Percentiles rank a stretch among this genome's conserved stretches.
Evolutionary conservation across 2,329 filamentous ascomycete species (phyloP).

Genomic region (Verticillium longisporum): DNA sequence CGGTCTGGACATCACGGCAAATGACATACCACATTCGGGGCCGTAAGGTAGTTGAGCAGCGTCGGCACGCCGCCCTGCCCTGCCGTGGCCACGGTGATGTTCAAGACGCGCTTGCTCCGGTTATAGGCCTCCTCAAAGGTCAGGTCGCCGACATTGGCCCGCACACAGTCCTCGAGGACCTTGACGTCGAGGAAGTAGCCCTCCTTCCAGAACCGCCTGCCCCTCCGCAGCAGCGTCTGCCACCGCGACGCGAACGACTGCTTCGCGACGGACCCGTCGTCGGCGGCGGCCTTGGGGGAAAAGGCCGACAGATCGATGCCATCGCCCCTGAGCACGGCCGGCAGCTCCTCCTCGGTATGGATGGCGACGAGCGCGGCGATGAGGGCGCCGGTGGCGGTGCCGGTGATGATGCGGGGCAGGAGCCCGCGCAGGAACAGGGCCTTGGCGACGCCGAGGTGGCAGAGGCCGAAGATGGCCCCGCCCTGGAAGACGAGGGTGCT

Average conservation of each 20-base stretch:
- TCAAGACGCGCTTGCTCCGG: conserved; percentile 77
- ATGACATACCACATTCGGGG: conserved; percentile 76
- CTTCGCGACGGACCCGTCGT: conserved; percentile 22
- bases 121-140: conserved; percentile 92
- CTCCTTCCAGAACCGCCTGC: conserved; percentile 63
- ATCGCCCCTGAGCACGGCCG: conserved; percentile 68
- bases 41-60: conserved; percentile 85
- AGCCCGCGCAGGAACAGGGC: conserved; percentile 74
- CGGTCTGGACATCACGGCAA: background rate
- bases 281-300: conserved; percentile 22
- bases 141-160: conserved; percentile 77
- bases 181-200: conserved; percentile 80
- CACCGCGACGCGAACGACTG: conserved; percentile 35
- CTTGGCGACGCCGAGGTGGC: conserved; percentile 85
- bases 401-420: conserved; percentile 83
- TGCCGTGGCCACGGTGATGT: conserved; percentile 81
- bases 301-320: conserved; percentile 82
- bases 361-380: conserved; percentile 85
- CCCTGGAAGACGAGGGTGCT: conserved; percentile 83
- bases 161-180: conserved; percentile 76
- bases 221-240: conserved; percentile 58
- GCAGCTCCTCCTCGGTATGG: conserved; percentile 79
- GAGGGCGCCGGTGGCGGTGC: conserved; percentile 82
- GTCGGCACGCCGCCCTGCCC: conserved; percentile 72
- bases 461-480: conserved; percentile 85